A percentile compares a stretch with the other conserved stretches of the same genome.
These are phyloP conservation scores for Cnidoscolus chayamansa DNA, from an alignment of 441 rosid species.

Conservation along the genomic window DNA sequence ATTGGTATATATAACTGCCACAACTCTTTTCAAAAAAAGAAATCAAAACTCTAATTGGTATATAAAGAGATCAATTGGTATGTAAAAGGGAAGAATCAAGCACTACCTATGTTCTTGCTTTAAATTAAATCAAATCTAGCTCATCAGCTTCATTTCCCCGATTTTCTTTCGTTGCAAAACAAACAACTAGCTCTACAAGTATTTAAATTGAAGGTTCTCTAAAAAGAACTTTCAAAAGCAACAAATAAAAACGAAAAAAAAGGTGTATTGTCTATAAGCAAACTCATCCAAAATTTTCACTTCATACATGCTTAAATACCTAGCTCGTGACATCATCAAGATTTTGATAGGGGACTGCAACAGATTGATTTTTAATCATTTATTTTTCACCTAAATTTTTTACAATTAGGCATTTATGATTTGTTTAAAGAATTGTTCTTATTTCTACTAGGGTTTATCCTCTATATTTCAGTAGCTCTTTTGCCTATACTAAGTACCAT, in stretches of 20 bases:
- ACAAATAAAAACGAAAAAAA: background rate
- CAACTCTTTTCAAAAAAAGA: background rate
- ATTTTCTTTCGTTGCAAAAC: background rate
- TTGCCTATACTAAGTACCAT: background rate
- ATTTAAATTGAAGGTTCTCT: background rate
- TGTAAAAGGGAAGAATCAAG: background rate
- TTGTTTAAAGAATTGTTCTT: background rate
- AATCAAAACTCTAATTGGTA: background rate
- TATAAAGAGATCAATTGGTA: background rate
- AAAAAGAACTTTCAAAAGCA: too few relatives aligned
- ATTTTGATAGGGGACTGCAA: background rate
- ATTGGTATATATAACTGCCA: background rate
- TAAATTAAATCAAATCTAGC: background rate
- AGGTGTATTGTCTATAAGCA: background rate
- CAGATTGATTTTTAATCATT: background rate
- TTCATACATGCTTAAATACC: background rate
- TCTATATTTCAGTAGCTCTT: background rate
- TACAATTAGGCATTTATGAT: background rate
- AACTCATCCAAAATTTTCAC: background rate
- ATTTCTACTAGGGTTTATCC: background rate
- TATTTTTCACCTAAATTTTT: background rate
- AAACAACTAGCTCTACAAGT: background rate
- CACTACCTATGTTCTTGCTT: background rate
- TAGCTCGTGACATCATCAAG: background rate
- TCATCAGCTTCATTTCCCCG: too few relatives aligned